Conservation (phyloP, 164 flowering plant genomes). For the Echeveria elegans region DNA sequence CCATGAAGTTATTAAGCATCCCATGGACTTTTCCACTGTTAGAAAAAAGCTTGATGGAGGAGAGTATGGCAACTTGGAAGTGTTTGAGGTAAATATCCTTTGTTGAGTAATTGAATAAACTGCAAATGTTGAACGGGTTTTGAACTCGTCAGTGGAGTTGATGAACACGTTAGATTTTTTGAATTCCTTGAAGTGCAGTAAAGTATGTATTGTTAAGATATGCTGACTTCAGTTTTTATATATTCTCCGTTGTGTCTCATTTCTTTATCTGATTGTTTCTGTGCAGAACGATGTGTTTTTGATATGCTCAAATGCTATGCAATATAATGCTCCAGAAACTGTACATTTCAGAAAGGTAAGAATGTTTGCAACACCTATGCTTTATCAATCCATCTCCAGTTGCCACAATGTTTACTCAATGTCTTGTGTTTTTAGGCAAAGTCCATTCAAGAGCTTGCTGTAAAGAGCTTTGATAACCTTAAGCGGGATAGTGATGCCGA, state of each 20-base stretch:
- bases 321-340: constrained; percentile 79
- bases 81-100: constrained; percentile 58
- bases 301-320: constrained; percentile 85
- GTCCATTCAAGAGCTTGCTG: constrained; percentile 40
- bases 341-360: constrained; percentile 73
- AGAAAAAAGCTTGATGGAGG: constrained; percentile 58
- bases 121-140: background rate
- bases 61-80: constrained; percentile 58
- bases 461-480: constrained; percentile 30
- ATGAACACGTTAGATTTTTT: too few relatives aligned
- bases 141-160: too few relatives aligned
- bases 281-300: constrained; percentile 66
- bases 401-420: background rate
- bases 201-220: too few relatives aligned
- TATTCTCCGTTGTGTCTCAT: background rate
- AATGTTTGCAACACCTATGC: background rate
- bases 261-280: background rate
- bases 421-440: constrained; percentile 24
- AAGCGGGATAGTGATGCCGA: constrained; percentile 32
- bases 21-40: constrained; percentile 86
- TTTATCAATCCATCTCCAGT: background rate
- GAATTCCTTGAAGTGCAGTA: too few relatives aligned
- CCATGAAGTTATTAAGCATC: constrained; percentile 68
- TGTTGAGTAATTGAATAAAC: too few relatives aligned
- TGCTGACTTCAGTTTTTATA: too few relatives aligned